phyloP scores from a whole-genome alignment of 352 stramenopile genomes.

The Globisporangium sylvaticum region DNA sequence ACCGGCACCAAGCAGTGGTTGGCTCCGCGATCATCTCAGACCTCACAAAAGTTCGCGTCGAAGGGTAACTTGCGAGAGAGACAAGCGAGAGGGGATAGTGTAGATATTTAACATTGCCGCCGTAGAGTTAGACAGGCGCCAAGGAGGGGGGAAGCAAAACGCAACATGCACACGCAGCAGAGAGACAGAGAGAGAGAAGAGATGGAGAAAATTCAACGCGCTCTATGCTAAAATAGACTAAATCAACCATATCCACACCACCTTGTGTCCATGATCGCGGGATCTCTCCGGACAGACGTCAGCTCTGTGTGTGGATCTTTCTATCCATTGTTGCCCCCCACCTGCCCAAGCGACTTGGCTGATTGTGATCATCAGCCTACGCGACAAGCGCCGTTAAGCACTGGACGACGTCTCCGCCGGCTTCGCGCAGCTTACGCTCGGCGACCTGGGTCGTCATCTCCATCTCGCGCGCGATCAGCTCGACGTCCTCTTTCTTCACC shows the following conservation, averaged over 20 bases:
- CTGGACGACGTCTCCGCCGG: constrained; percentile 60
- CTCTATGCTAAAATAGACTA: constrained; percentile 10
- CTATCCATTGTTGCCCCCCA: not conserved
- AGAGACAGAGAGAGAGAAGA: not conserved
- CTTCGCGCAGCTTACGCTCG: constrained; percentile 82
- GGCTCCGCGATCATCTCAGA: constrained; percentile 18
- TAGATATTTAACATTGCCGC: constrained; percentile 12
- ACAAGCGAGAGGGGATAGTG: not conserved
- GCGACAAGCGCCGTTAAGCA: constrained; percentile 64
- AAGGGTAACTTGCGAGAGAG: constrained; percentile 12
- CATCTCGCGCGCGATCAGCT: constrained; percentile 77
- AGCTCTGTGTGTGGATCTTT: not conserved
- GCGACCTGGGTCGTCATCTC: constrained; percentile 66
- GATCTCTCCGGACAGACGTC: not conserved
- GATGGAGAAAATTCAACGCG: not conserved
- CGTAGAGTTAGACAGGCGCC: not conserved
- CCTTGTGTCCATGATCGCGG: not conserved
- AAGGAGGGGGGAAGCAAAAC: not conserved
- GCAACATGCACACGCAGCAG: not conserved
- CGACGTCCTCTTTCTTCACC: constrained; percentile 77
- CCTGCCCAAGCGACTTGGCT: not conserved
- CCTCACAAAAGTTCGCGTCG: constrained; percentile 18
- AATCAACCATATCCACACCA: not conserved
- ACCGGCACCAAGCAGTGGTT: constrained; percentile 28
- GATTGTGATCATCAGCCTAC: constrained; percentile 8